Base-by-base conservation (phyloP, 306 rosid genomes). In the Echinosophora koreensis region DNA sequence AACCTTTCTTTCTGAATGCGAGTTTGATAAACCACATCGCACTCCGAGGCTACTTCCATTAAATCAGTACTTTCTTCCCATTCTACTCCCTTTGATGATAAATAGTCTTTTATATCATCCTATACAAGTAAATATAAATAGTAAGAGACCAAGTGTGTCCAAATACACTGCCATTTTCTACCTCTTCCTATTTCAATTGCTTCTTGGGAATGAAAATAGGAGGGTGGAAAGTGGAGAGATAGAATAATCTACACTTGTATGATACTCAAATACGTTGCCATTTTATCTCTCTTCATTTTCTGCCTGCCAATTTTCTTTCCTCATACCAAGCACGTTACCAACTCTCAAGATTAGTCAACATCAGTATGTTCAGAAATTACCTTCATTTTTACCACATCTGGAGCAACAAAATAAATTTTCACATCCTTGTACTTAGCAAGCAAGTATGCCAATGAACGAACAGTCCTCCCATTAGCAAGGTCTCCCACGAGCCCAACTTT, bases 1-100 rank as follows among this genome's bases (percentile, higher is more conserved):
- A 93, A 93, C 46, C 96, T 86, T 66, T 93, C 97, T 27, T 81
- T 90, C 56, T 93, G 97, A 78, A 91, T 91, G 54, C 94, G 96
- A 80, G 98, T 94, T 88, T 94, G 97, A 77, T 94, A 94, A 61
- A 94, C 89, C 71, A 94, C 89, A 60, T 91, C 98, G 81, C 98
- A 94, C 74, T 91, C 66, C 0, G 89, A 81, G 10, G 98, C 93
- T 63, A 94, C 97, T 79, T 94, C 96, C 84, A 86, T 90, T 66
- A 94, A 81, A 82, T 94, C 91, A 66, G 77, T 81, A 81, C 94
- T 87, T 84, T 94, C 97, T 88, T 94, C 97, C 98, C 94, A 94
- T 13, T 90, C 67, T 63, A 88, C 86, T 70, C 89, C 89, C 76
- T 51, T 82, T 55, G 93, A 79, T 71, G 93, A 87, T 86, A 91